Evolutionary conservation across 495 filamentous ascomycete species (phyloP), one percentile per base, ranked within the genome.

Genomic region (Immersiella caudata): DNA sequence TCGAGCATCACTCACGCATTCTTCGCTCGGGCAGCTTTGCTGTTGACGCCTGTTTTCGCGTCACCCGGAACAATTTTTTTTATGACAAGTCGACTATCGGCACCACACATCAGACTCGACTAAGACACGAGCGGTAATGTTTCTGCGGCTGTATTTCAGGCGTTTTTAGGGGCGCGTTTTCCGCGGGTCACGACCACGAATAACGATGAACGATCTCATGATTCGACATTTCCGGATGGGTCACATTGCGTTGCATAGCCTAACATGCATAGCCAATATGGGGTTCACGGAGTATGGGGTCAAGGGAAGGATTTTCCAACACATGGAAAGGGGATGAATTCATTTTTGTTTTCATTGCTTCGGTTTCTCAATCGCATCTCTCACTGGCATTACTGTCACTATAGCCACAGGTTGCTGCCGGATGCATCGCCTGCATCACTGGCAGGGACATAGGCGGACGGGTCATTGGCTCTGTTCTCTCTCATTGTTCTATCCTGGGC

Each of bases 201-300:
- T 22, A 55, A 55, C 52, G 52, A 55, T 22, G 52, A 55, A 24
- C 21, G 24, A 46, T 46, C 24, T 55, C 52, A 55, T 26, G 52
- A 55, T 6, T 55, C 24, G 52, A 55, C 52, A n/a, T 24, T 21
- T 24, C n/a, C 52, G 52, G 24, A 55, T 55, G 52, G 52, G 52
- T 55, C 24, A 24, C 16, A 26, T 22, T 46, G 40, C 40, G 14
- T 14, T 46, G 40, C 40, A 46, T 46, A 14, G 40, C 40, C 9
- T 46, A 46, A 12, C 40, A 46, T 46, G 40, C 40, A 6, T 6
- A 46, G 6, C 14, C 40, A 46, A 46, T 12, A 46, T 46, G 40
- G 40, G 40, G 40, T 46, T 46, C 40, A 46, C 16, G 40, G 40
- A 46, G 40, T 46, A 46, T 46, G 29, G 14, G 40, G 40, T 46